Percentiles rank a stretch among this genome's conserved stretches.
Evolutionary conservation across 2,329 filamentous ascomycete species (phyloP).

Genomic region (Zasmidium cellare): DNA sequence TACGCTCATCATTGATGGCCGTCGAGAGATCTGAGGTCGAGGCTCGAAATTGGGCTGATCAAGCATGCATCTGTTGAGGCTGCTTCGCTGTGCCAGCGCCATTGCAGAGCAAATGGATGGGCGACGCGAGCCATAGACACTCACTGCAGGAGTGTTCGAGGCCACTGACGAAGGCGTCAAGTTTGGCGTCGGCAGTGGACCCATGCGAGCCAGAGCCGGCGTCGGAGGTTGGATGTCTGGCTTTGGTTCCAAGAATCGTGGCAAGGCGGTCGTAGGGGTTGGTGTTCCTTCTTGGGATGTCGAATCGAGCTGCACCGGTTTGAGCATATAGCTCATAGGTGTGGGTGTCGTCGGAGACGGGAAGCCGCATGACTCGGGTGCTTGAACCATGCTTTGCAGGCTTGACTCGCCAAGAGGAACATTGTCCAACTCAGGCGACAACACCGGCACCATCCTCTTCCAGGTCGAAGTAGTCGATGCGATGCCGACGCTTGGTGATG

Average conservation of each 20-base stretch:
- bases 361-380: constrained; percentile 12
- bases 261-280: constrained; percentile 41
- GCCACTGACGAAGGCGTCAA: constrained; percentile 59
- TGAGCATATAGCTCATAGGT: constrained; percentile 19
- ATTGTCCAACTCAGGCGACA: constrained; percentile 59
- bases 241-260: constrained; percentile 54
- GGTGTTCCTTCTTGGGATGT: constrained; percentile 45
- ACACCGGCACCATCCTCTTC: constrained; percentile 53
- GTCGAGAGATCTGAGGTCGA: constrained; percentile 43
- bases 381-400: background rate
- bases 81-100: constrained; percentile 57
- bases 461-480: constrained; percentile 31
- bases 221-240: constrained; percentile 52
- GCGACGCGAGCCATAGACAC: constrained; percentile 52
- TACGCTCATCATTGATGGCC: constrained; percentile 51
- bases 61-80: constrained; percentile 56
- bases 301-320: constrained; percentile 20
- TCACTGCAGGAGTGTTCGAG: constrained; percentile 62
- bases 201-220: constrained; percentile 56
- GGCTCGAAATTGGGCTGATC: constrained; percentile 49
- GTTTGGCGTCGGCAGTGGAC: constrained; percentile 61
- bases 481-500: constrained; percentile 26
- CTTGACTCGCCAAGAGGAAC: constrained; percentile 23
- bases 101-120: constrained; percentile 61
- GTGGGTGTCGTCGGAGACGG: constrained; percentile 27